Evolutionary conservation across 2,329 filamentous ascomycete genomes (phyloP), one percentile per base, ranked within the genome.

Genomic region (Camptophora hylomeconis): DNA sequence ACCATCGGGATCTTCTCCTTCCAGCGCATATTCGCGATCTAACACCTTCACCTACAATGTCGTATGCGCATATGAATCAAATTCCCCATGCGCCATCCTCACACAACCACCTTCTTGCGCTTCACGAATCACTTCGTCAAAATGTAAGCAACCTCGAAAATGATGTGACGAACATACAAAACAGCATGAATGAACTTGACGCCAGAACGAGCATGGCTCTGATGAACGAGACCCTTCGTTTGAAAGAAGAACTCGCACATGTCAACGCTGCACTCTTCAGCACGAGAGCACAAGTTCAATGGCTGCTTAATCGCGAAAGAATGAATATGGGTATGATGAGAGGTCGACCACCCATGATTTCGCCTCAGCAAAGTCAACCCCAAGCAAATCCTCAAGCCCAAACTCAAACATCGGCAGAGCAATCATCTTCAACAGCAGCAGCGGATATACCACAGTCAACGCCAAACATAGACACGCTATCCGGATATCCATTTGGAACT

Each of bases 181-280:
- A 35, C 11, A 63, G 66, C 3, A 54, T 75, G 7, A 61, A 62
- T 3, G 69, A 74, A 32, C 57, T 74, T 22, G 72, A 76, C 37
- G 69, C 66, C 25, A 63, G 69, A 19, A 64, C 67, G 20, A 71
- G 60, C 47, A 71, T 75, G 68, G 64, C 69, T 34, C 63, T 71
- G 21, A 62, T 75, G 53, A 75, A 73, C 41, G 71, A 75, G 46
- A 70, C 63, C 25, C 57, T 74, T 17, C 66, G 70, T 3, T 60
- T 67, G 27, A 69, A 72, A 35, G 71, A 75, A 40, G 70, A 75
- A 35, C 65, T 75, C 53, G 59, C 69, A 7, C 70, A 72, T 42
- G 64, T 67, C 5, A 72, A 67, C 35, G 69, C 69, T 3, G 69
- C 68, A 20, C 59, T 75, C 24, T 67, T 63, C 39, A 64, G 60